phyloP scores from a whole-genome alignment of 1,284 basidiomycete genomes.

The Ceratobasidium sp. region DNA sequence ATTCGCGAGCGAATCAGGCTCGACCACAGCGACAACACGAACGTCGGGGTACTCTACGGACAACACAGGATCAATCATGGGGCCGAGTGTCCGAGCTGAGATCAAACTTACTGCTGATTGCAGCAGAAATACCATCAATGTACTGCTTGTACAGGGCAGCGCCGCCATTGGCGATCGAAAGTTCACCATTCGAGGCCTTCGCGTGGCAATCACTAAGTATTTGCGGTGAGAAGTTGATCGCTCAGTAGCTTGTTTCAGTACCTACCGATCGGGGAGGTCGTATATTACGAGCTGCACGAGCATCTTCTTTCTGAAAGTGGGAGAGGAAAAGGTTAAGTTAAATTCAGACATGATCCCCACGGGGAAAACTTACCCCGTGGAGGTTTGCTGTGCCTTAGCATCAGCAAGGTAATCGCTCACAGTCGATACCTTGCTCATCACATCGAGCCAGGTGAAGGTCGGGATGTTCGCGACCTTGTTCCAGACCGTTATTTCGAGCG shows the following conservation, averaged over 20 bases:
- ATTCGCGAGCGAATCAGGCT: conserved; percentile 71
- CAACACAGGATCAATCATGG: neutral
- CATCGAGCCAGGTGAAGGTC: conserved; percentile 45
- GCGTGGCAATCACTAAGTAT: conserved; percentile 32
- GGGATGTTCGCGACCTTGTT: conserved; percentile 43
- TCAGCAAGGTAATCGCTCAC: conserved; percentile 60
- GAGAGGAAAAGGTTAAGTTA: neutral
- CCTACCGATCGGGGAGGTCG: conserved; percentile 64
- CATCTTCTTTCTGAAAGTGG: conserved; percentile 53
- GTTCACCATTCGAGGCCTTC: conserved; percentile 31
- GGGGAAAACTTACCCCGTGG: conserved; percentile 54
- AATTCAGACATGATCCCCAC: neutral
- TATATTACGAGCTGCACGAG: conserved; percentile 72
- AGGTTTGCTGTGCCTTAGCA: conserved; percentile 53
- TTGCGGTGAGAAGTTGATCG: neutral
- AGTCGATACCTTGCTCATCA: conserved; percentile 40
- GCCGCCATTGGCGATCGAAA: conserved; percentile 29
- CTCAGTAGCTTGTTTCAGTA: neutral
- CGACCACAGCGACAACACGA: conserved; percentile 69
- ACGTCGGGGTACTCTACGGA: conserved; percentile 65
- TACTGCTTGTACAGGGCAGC: conserved; percentile 63
- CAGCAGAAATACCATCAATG: conserved; percentile 68
- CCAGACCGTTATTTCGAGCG: neutral
- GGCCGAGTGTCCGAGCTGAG: neutral
- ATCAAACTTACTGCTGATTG: conserved; percentile 61